Evolutionary conservation across 139 green algal genomes (phyloP).

Genomic region (Auxenochlorella pyrenoidosa): DNA sequence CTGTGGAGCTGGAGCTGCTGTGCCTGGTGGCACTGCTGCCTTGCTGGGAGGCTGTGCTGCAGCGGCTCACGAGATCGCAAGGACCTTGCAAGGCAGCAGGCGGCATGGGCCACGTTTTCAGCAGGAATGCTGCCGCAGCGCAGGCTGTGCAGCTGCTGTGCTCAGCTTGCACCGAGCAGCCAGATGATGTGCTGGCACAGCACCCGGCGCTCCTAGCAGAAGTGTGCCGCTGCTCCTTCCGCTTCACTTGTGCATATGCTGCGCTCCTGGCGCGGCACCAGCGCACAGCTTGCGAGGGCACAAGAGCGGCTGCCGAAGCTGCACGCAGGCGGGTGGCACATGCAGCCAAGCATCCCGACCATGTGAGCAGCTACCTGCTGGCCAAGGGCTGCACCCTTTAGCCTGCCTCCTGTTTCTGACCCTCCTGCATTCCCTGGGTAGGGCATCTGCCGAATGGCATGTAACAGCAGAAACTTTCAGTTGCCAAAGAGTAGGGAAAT

Average conservation of each 20-base stretch:
- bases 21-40: slow-evolving; percentile 23
- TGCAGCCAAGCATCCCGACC: slow-evolving; percentile 17
- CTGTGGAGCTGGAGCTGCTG: slow-evolving; percentile 24
- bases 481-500: too few relatives aligned
- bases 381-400: slow-evolving; percentile 9
- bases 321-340: slow-evolving; percentile 11
- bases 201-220: slow-evolving; percentile 21
- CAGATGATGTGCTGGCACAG: background rate
- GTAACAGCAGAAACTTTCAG: too few relatives aligned
- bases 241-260: background rate
- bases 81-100: background rate
- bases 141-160: slow-evolving; percentile 15
- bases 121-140: too few relatives aligned
- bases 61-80: background rate
- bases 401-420: too few relatives aligned
- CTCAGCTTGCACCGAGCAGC: background rate
- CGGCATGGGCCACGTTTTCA: background rate
- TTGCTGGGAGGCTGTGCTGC: slow-evolving; percentile 11
- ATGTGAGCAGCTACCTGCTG: background rate
- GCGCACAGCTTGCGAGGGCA: background rate
- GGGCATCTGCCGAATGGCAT: background rate
- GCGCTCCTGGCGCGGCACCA: background rate
- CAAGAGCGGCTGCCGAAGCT: background rate
- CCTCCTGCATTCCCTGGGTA: background rate
- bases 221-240: slow-evolving; percentile 24